Evolutionary conservation across 179 eudicot species (phyloP), one percentile per base, ranked within the genome.

Genomic region (Drosera spatulata): DNA sequence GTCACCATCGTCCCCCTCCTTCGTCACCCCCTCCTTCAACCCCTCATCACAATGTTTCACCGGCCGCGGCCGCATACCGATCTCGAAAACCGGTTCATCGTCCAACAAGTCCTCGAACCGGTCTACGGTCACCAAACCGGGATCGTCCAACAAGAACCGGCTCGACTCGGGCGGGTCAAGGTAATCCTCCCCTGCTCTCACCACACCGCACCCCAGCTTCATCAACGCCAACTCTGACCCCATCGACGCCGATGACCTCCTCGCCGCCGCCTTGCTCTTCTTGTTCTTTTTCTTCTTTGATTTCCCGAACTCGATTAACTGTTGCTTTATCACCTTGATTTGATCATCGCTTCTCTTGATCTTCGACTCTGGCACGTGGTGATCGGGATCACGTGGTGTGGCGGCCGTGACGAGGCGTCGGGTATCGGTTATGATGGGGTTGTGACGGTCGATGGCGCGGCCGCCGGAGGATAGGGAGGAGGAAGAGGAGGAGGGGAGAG

Each of bases 391-490:
- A 69, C 62, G 12, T 11, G 71, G 75, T 14, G 70, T 50, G 53
- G 50, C 42, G 13, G 60, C n/a, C 41, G 64, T 65, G 55, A 63
- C 57, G 10, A 66, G 60, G 67, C 90, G 65, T 43, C 74, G 66
- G 12, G 79, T 73, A 53, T 85, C 96, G 15, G 79, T 67, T 61
- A 88, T 84, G 56, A 86, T 83, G 12, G 96, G 96, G 62, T 88
- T 88, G 77, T 80, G 78, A 4, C 96, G 82, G 72, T 88, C 96
- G 53, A 88, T 75, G 49, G 91, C 80, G 10, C 88, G 82, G 60
- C 82, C 60, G 6, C 84, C 73, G 3, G 75, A 60, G 12, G 79
- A 66, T 3, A 81, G 55, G n/a, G 79, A 57, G 5, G 75, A 64
- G 22, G 81, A 61, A 10, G 86, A 59, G 2, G 80, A 73, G 10